phyloP scores from a whole-genome alignment of 768 basidiomycete species.

The Lactarius pseudohatsudake region DNA sequence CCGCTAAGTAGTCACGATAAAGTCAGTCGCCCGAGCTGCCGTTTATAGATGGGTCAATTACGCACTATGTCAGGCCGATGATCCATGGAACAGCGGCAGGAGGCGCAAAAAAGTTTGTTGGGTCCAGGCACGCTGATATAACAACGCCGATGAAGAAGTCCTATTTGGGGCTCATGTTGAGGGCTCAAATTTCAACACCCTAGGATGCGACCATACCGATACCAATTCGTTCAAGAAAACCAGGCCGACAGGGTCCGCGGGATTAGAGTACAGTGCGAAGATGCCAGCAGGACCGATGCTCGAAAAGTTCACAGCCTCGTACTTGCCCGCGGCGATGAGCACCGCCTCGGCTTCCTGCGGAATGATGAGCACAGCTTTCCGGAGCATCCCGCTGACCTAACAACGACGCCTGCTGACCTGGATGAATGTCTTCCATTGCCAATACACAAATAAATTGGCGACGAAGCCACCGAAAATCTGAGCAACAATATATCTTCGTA shows the following conservation, averaged over 20 bases:
- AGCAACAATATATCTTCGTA: constrained; percentile 34
- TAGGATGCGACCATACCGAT: constrained; percentile 32
- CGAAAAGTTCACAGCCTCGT: constrained; percentile 39
- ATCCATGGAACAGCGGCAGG: constrained; percentile 32
- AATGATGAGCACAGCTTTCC: not conserved
- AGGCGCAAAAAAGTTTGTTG: constrained; percentile 35
- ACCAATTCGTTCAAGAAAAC: constrained; percentile 44
- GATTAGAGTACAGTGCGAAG: constrained; percentile 40
- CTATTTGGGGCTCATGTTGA: constrained; percentile 9
- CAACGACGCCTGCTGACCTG: constrained; percentile 18
- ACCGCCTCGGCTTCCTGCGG: constrained; percentile 33
- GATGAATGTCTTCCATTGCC: constrained; percentile 31
- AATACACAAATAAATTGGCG: constrained; percentile 35
- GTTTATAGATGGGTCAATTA: not conserved
- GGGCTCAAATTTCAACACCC: not conserved
- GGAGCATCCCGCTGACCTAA: not conserved
- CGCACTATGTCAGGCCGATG: constrained; percentile 33
- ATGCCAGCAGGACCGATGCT: constrained; percentile 39
- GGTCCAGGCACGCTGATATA: constrained; percentile 33
- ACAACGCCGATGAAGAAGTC: constrained; percentile 32
- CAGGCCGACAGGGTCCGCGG: constrained; percentile 36
- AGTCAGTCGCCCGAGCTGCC: not conserved
- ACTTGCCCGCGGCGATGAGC: constrained; percentile 34
- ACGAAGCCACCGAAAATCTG: constrained; percentile 38
- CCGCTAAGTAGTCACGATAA: constrained; percentile 19